These are phyloP conservation scores for Lentinula aciculospora DNA, from an alignment of 768 basidiomycete genomes.

Conservation along the genomic window DNA sequence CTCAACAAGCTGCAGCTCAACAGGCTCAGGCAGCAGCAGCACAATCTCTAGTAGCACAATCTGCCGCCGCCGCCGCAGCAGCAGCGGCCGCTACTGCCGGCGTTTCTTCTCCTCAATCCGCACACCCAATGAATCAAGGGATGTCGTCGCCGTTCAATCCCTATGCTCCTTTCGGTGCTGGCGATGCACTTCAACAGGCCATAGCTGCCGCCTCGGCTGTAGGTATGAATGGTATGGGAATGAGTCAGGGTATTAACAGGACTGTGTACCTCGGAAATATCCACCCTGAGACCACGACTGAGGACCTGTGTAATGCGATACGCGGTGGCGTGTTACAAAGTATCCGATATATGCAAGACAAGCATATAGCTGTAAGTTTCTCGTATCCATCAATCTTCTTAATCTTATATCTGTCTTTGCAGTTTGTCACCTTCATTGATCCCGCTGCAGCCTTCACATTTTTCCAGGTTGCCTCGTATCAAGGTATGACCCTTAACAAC, in stretches of 20 bases:
- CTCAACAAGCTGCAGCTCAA: constrained; percentile 83
- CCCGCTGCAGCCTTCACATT: constrained; percentile 90
- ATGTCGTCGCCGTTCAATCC: constrained; percentile 38
- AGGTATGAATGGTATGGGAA: constrained; percentile 6
- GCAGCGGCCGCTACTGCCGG: constrained; percentile 17
- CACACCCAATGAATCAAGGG: constrained; percentile 15
- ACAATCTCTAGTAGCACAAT: constrained; percentile 55
- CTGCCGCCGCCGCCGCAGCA: constrained; percentile 30
- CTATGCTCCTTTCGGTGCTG: constrained; percentile 49
- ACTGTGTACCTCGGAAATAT: constrained; percentile 97
- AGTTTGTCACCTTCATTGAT: constrained; percentile 97
- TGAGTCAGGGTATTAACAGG: constrained; percentile 62
- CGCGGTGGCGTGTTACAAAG: constrained; percentile 96
- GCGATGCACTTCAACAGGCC: constrained; percentile 30
- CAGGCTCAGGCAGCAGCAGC: constrained; percentile 86
- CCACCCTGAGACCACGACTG: constrained; percentile 90
- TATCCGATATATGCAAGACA: constrained; percentile 92
- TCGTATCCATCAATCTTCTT: background rate
- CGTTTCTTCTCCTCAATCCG: constrained; percentile 15
- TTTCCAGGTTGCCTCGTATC: constrained; percentile 86
- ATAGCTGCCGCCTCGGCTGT: constrained; percentile 9
- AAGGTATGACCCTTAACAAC: constrained; percentile 88
- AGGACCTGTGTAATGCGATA: constrained; percentile 95
- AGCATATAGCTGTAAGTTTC: constrained; percentile 85
- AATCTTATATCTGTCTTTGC: background rate